These are phyloP conservation scores for Exophiala spinifera DNA, from an alignment of 2,329 filamentous ascomycete species.

Conservation along the genomic window DNA sequence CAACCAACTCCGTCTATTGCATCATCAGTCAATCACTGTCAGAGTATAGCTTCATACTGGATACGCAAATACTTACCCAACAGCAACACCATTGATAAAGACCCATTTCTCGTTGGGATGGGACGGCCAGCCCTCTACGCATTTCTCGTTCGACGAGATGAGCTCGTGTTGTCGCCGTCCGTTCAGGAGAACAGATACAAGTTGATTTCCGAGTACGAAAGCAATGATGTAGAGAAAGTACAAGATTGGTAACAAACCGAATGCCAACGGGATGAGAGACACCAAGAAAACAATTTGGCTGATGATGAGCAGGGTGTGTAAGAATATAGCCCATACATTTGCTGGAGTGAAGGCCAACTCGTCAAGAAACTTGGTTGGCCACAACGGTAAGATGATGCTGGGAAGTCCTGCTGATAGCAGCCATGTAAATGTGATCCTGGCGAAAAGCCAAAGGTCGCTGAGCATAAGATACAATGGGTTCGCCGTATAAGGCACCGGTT, in stretches of 20 bases:
- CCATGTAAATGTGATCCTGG: constrained; percentile 31
- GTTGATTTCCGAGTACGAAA: constrained; percentile 33
- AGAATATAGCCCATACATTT: constrained; percentile 56
- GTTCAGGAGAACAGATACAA: constrained; percentile 37
- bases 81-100: constrained; percentile 70
- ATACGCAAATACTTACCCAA: constrained; percentile 25
- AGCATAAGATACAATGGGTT: constrained; percentile 40
- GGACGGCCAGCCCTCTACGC: constrained; percentile 8
- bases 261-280: constrained; percentile 52
- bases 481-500: constrained; percentile 38
- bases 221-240: constrained; percentile 32
- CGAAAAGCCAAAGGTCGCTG: constrained; percentile 40
- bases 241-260: constrained; percentile 40
- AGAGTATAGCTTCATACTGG: background rate
- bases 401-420: constrained; percentile 43
- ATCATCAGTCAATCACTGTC: constrained; percentile 35
- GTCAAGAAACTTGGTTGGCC: constrained; percentile 56
- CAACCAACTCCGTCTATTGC: constrained; percentile 56
- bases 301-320: constrained; percentile 59
- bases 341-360: constrained; percentile 50
- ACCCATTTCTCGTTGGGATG: constrained; percentile 54
- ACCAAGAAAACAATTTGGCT: constrained; percentile 62
- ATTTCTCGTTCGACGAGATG: constrained; percentile 13
- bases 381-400: constrained; percentile 59
- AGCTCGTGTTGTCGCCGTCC: constrained; percentile 23